Evolutionary conservation across 352 stramenopile genomes (phyloP).

Genomic region (Phytophthora podocarpi): DNA sequence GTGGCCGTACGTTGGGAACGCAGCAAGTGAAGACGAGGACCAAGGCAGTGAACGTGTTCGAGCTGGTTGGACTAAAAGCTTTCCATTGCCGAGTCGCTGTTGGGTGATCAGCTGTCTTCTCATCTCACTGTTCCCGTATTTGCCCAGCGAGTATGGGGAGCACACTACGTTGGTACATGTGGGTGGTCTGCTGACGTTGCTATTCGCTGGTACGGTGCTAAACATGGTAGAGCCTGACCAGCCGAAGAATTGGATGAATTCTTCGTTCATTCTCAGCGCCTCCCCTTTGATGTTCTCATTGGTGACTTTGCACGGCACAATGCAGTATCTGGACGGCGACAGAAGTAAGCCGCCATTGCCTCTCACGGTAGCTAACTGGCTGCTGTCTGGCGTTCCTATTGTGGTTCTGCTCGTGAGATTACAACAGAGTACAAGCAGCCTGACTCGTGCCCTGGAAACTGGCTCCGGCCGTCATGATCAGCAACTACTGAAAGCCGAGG

Average conservation of each 20-base stretch:
- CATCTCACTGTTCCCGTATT: conserved; percentile 75
- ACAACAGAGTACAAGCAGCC: neutral
- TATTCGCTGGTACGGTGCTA: conserved; percentile 14
- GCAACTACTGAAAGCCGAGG: conserved; percentile 4
- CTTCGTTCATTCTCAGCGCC: conserved; percentile 15
- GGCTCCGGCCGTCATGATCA: conserved; percentile 1
- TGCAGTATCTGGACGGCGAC: conserved; percentile 52
- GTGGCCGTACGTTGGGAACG: conserved; percentile 43
- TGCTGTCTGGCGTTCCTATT: conserved; percentile 50
- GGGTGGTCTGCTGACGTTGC: conserved; percentile 38
- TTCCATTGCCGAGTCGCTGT: conserved; percentile 20
- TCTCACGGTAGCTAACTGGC: conserved; percentile 66
- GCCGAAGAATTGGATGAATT: conserved; percentile 1
- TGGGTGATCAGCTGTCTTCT: conserved; percentile 64
- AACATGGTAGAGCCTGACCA: neutral
- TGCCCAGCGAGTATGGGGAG: conserved; percentile 78
- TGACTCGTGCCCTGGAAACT: conserved; percentile 11
- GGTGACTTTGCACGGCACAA: conserved; percentile 53
- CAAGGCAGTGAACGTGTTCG: neutral
- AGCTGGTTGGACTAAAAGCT: neutral
- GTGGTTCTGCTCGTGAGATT: conserved; percentile 35
- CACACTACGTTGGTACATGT: conserved; percentile 65
- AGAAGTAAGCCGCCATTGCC: conserved; percentile 56
- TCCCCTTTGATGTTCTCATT: conserved; percentile 43
- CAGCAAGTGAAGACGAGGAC: conserved; percentile 2